These are phyloP conservation scores for Rhodofomes roseus DNA, from an alignment of 1,284 basidiomycete species.

Conservation along the genomic window DNA sequence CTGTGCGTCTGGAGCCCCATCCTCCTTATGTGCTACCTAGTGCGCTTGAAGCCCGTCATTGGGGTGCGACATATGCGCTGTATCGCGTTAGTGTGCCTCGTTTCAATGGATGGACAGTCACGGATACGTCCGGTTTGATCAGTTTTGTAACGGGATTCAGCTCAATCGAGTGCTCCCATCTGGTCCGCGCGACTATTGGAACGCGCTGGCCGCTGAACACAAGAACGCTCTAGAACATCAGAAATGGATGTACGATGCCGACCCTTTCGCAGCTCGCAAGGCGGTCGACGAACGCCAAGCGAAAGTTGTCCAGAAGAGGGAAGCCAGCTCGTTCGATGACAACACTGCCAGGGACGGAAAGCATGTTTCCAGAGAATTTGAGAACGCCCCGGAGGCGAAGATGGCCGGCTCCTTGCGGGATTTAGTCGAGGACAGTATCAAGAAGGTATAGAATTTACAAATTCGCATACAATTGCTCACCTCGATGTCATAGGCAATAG, in stretches of 20 bases:
- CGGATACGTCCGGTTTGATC: conserved; percentile 3
- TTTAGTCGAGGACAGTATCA: conserved; percentile 80
- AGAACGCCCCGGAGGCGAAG: conserved; percentile 76
- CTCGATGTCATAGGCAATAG: conserved; percentile 39
- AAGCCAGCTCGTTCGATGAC: conserved; percentile 22
- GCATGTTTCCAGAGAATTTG: conserved; percentile 48
- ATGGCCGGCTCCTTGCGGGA: conserved; percentile 81
- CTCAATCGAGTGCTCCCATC: conserved; percentile 78
- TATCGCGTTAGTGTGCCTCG: conserved; percentile 64
- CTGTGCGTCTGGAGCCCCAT: conserved; percentile 70
- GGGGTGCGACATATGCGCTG: conserved; percentile 84
- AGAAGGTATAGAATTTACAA: conserved; percentile 46
- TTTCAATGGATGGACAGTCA: not conserved
- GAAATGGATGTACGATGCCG: conserved; percentile 82
- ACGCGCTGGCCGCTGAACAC: conserved; percentile 68
- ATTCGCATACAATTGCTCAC: not conserved
- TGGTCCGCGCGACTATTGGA: conserved; percentile 83
- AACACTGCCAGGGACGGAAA: conserved; percentile 6
- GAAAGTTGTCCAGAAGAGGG: conserved; percentile 45
- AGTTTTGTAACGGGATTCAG: conserved; percentile 82
- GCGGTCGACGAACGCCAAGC: conserved; percentile 64
- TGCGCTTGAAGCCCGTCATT: conserved; percentile 77
- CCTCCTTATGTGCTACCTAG: conserved; percentile 61
- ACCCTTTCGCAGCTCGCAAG: conserved; percentile 78
- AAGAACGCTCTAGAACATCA: conserved; percentile 65